phyloP scores from a whole-genome alignment of 2,329 filamentous ascomycete genomes.

The Gaeumannomyces tritici region DNA sequence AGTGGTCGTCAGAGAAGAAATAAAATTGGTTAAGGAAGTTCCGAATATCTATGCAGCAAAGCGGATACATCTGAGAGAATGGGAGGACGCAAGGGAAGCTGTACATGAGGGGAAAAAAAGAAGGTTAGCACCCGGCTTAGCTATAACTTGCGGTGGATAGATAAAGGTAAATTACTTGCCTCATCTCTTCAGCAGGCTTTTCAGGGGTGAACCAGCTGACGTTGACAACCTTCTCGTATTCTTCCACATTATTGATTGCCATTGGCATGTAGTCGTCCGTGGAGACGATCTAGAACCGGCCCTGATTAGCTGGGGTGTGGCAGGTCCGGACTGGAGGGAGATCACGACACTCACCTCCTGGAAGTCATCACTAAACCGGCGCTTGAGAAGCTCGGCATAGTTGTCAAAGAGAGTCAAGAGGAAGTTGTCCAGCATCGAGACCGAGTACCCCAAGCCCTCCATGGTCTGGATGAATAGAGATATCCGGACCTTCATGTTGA shows the following conservation, averaged over 20 bases:
- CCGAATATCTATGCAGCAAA: constrained; percentile 95
- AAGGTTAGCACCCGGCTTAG: background rate
- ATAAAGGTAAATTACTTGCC: constrained; percentile 12
- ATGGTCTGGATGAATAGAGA: constrained; percentile 96
- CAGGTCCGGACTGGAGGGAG: background rate
- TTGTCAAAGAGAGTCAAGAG: constrained; percentile 86
- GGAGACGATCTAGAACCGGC: constrained; percentile 46
- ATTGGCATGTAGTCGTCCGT: constrained; percentile 99
- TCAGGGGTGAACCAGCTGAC: constrained; percentile 95
- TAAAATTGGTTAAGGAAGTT: constrained; percentile 99
- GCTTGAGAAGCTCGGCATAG: constrained; percentile 85
- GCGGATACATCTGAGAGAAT: constrained; percentile 97
- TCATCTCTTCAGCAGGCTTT: constrained; percentile 63
- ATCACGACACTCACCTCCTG: constrained; percentile 46
- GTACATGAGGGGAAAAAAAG: background rate
- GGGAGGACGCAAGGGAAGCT: constrained; percentile 93
- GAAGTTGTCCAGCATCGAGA: constrained; percentile 71
- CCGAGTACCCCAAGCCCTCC: constrained; percentile 92
- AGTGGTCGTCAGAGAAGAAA: constrained; percentile 93
- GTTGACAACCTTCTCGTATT: constrained; percentile 92
- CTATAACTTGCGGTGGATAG: constrained; percentile 24
- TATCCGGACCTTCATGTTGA: constrained; percentile 92
- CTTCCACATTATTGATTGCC: constrained; percentile 82
- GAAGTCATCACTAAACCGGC: constrained; percentile 89
- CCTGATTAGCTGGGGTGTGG: background rate